Base-by-base conservation (phyloP, 129 eudicot species). In the Silybum marianum region DNA sequence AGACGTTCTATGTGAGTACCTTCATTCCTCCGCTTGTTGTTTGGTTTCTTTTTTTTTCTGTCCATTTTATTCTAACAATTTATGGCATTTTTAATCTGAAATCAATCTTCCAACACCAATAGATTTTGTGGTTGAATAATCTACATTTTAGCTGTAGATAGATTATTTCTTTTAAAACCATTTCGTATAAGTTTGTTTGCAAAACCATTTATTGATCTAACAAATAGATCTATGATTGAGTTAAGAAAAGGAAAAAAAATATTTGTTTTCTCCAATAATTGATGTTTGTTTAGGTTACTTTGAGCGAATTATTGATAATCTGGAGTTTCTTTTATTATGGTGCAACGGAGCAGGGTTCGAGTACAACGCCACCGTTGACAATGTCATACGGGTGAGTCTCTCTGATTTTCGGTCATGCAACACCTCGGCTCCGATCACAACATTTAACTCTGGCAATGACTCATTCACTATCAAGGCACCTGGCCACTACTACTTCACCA, bases 401-500 rank as follows among this genome's bases (percentile, higher is more conserved):
- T 16, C 72, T 7, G 67, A 92, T 1, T 92, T 80, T 68, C 85
- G 85, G 19, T 23, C 84, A 1, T 90, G 95, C 85, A 90, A 88
- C 75, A 80, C 86, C 23, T 73, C 90, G 0, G 32, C 88, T 13
- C 86, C 95, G 0, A 69, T 69, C 4, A 75, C 46, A 14, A 74
- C 78, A 2, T 77, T 19, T 69, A 65, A 72, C 85, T 68, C 90
- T 0, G 97, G 97, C 23, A 88, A 88, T 14, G 95, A 92, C 80
- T 62, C 90, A 0, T 81, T 90, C 84, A 67, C 82, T n/a, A 82
- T 92, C 62, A 78, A 71, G 19, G 34, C 32, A 21, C 78, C 81
- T 2, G 95, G 95, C 28, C 95, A 92, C 78, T 87, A 28, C 85
- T 92, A 42, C 85, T 90, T 90, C 85, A 83, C 91, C 1, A 86